These are phyloP conservation scores for Jatropha curcas DNA, from an alignment of 345 rosid genomes.

Conservation along the genomic window DNA sequence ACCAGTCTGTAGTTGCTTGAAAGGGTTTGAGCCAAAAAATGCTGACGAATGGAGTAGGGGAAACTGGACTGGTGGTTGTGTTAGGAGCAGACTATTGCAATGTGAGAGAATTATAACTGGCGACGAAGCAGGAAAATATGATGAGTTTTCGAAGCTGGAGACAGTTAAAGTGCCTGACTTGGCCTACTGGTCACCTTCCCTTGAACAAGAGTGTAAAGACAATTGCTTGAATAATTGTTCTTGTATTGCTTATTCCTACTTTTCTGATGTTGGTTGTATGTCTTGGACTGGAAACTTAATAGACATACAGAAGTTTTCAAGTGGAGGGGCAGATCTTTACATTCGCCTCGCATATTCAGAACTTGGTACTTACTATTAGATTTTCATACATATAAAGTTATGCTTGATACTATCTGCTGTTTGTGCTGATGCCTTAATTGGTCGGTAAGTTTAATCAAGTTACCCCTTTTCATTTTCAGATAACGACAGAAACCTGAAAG, in stretches of 20 bases:
- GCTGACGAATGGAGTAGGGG: conserved; percentile 30
- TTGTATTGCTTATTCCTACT: conserved; percentile 51
- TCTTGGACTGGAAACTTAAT: conserved; percentile 42
- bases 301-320: conserved; percentile 37
- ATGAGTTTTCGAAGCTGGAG: conserved; percentile 22
- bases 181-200: conserved; percentile 3
- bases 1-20: conserved; percentile 32
- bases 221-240: conserved; percentile 50
- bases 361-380: conserved; percentile 28
- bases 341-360: conserved; percentile 48
- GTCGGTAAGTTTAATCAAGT: neutral
- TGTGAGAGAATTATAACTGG: conserved; percentile 15
- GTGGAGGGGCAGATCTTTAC: conserved; percentile 39
- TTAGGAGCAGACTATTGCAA: conserved; percentile 19
- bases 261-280: conserved; percentile 44
- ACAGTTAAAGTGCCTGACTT: conserved; percentile 20
- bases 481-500: neutral
- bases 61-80: conserved; percentile 36
- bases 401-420: neutral
- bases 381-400: neutral
- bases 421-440: neutral
- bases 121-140: conserved; percentile 13
- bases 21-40: conserved; percentile 16
- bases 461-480: conserved; percentile 17
- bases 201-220: conserved; percentile 31